phyloP scores from a whole-genome alignment of 768 basidiomycete genomes.

The Favolaschia claudopus region DNA sequence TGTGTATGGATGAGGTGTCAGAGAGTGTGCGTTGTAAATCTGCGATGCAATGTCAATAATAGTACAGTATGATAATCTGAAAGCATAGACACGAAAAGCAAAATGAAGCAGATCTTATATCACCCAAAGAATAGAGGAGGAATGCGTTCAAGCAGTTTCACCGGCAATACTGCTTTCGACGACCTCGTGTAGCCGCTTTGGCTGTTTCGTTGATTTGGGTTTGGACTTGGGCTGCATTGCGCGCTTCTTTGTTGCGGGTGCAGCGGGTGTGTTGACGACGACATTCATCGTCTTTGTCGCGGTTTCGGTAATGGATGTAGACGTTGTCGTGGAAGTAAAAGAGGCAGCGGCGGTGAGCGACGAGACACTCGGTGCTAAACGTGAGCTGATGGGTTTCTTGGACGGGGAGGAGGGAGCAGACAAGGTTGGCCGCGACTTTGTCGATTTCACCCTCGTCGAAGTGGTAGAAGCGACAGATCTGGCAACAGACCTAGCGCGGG shows the following conservation, averaged over 20 bases:
- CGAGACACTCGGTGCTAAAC: constrained; percentile 10
- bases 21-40: constrained; percentile 11
- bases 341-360: constrained; percentile 9
- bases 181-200: constrained; percentile 23
- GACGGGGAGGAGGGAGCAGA: constrained; percentile 16
- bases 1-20: not conserved
- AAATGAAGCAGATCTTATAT: constrained; percentile 7
- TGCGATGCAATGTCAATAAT: constrained; percentile 8
- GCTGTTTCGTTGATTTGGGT: constrained; percentile 15
- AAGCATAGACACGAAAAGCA: constrained; percentile 1
- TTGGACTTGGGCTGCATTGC: constrained; percentile 24
- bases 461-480: constrained; percentile 3
- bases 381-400: constrained; percentile 24
- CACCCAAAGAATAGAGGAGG: not conserved
- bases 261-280: constrained; percentile 3
- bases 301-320: constrained; percentile 7
- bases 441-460: constrained; percentile 10
- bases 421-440: constrained; percentile 12
- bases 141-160: constrained; percentile 16
- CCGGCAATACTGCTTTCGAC: constrained; percentile 24
- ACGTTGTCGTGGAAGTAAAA: constrained; percentile 13
- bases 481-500: constrained; percentile 10
- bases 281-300: constrained; percentile 8
- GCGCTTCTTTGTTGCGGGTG: constrained; percentile 22
- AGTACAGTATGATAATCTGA: constrained; percentile 15